Conservation (phyloP, 1,284 basidiomycete species). For the Cryptococcus hybrid region DNA sequence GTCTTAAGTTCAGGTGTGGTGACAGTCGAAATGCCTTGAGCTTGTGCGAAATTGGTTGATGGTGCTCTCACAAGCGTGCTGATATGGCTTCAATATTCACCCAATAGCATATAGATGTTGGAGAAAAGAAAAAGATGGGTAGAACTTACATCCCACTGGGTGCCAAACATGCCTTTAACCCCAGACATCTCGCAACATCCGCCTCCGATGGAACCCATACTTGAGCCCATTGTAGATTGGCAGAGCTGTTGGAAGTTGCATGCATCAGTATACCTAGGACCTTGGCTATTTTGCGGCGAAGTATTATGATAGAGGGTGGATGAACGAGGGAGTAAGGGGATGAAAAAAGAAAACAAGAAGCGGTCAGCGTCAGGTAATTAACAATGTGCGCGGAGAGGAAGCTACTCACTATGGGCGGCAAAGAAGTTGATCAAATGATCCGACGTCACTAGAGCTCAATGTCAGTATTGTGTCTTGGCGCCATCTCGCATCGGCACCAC, state of each 20-base stretch:
- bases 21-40: not conserved
- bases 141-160: constrained; percentile 34
- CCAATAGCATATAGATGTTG: not conserved
- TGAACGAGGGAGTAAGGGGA: not conserved
- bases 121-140: not conserved
- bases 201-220: constrained; percentile 31
- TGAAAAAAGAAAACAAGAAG: too few species aligned
- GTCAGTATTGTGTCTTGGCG: not conserved
- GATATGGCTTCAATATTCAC: not conserved
- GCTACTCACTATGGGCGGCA: constrained; percentile 24
- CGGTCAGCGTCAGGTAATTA: too few species aligned
- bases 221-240: constrained; percentile 37
- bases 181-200: constrained; percentile 31
- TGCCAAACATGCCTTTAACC: constrained; percentile 24
- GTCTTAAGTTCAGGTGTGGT: not conserved
- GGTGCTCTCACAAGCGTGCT: constrained; percentile 17
- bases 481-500: not conserved
- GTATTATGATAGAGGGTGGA: not conserved
- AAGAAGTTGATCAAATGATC: constrained; percentile 35
- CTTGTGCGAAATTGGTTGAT: not conserved
- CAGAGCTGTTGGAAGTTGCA: constrained; percentile 5
- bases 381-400: too few species aligned
- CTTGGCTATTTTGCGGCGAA: constrained; percentile 12
- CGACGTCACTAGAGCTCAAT: constrained; percentile 23
- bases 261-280: constrained; percentile 33